Base-by-base conservation (phyloP, 371 early-diverging fungal species). In the Syncephalastrum monosporum region DNA sequence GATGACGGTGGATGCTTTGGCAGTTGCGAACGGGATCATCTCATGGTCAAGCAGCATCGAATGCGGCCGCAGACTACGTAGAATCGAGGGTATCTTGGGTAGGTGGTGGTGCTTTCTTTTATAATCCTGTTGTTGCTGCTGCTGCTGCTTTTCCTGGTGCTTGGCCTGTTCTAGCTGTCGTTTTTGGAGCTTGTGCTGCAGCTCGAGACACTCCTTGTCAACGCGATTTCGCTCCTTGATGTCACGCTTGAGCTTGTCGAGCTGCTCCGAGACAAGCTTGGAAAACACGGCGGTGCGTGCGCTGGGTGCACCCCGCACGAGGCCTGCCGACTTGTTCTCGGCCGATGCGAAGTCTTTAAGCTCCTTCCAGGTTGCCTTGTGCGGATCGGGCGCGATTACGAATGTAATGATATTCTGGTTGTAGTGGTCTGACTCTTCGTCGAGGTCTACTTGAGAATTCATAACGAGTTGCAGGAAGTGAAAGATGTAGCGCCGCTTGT, bases 1-100 rank as follows among this genome's bases (percentile, higher is more conserved):
- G 69, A 92, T 87, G 27, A 90, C 91, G 5, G 84, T 81, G 1
- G 88, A 87, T 0, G 91, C 86, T 56, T 87, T 90, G 29, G 72
- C 60, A 17, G 41, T 58, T 50, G 16, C 61, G 24, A 13, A 61
- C 41, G 7, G 50, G n/a, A 29, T 56, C 41, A n/a, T 53, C 29
- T 41, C 53, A 5, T 29, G 44, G 4, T 41, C 41, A 6, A 48
- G 57, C 19, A 42, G 33, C 14, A 63, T 46, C 3, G 66, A 50
- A 5, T 66, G 64, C 1, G 66, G 63, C 7, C 67, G 57, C 5
- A 72, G 44, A 6, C 68, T 67, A 15, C 72, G 68, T 1, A 77
- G 49, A 41, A 77, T 66, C 2, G 72, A 69, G 50, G 74, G 71
- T 44, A 77, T 55, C 56, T 68, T 69, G 15, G 74, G 77, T 45